phyloP scores from a whole-genome alignment of 2,329 filamentous ascomycete species.

The Shiraia sp. region DNA sequence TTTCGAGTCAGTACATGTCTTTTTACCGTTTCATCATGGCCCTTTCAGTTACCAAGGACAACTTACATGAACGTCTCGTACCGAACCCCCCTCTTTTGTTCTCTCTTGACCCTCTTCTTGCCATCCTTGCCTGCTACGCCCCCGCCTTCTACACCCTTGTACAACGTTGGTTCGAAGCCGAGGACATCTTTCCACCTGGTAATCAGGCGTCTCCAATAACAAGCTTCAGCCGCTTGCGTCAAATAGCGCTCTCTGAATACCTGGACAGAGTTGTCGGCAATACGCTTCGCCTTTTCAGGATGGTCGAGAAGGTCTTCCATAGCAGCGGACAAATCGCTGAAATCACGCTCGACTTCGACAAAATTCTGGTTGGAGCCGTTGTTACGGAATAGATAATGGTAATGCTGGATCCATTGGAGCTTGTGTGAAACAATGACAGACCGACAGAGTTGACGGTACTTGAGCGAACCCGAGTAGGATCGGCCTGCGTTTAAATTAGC shows the following conservation, averaged over 20 bases:
- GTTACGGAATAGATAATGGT: conserved; percentile 37
- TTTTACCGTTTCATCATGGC: not conserved
- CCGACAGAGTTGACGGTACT: conserved; percentile 58
- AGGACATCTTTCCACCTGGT: conserved; percentile 30
- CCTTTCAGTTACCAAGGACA: not conserved
- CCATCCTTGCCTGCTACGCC: conserved; percentile 5
- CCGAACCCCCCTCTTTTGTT: conserved; percentile 32
- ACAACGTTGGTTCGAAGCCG: conserved; percentile 32
- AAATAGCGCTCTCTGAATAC: conserved; percentile 39
- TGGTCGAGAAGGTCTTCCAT: conserved; percentile 38
- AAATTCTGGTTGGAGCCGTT: conserved; percentile 38
- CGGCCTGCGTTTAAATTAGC: conserved; percentile 27
- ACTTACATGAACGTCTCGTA: conserved; percentile 40
- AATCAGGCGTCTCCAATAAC: conserved; percentile 35
- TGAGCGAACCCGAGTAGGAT: conserved; percentile 56
- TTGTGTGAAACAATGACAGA: conserved; percentile 42
- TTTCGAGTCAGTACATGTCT: not conserved
- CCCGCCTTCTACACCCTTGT: conserved; percentile 23
- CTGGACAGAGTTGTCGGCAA: conserved; percentile 36
- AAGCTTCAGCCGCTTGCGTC: conserved; percentile 37
- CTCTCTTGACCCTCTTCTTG: conserved; percentile 12
- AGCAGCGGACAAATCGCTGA: conserved; percentile 31
- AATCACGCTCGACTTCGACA: conserved; percentile 42
- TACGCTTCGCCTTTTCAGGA: conserved; percentile 38
- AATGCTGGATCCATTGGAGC: conserved; percentile 40